phyloP scores from a whole-genome alignment of 495 filamentous ascomycete species.

The Aspergillus taichungensis region DNA sequence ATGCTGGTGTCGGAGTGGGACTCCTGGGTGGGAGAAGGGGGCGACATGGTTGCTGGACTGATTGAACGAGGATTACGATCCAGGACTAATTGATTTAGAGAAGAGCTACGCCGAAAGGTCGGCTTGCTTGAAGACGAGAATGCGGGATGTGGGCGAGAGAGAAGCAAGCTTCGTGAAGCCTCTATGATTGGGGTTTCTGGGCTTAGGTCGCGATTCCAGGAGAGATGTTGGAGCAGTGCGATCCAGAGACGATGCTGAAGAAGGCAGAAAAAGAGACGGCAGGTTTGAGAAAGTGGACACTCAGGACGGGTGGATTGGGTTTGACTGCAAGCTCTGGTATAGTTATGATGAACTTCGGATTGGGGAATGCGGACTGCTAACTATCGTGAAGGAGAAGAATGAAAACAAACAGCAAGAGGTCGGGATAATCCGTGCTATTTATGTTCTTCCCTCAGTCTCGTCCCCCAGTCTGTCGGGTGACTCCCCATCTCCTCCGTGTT shows the following conservation, averaged over 20 bases:
- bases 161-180: background rate
- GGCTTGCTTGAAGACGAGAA: constrained; percentile 12
- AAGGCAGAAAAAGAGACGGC: too few species aligned
- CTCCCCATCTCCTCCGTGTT: too few species aligned
- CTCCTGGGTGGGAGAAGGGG: constrained; percentile 11
- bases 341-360: too few species aligned
- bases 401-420: background rate
- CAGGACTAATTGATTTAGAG: constrained; percentile 11
- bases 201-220: background rate
- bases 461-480: background rate
- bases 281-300: too few species aligned
- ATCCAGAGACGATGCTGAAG: too few species aligned
- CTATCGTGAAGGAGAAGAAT: background rate
- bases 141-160: constrained; percentile 14
- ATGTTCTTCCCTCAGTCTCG: background rate
- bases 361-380: too few species aligned
- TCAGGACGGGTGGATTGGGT: too few species aligned
- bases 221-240: background rate
- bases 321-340: too few species aligned
- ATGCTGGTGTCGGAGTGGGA: constrained; percentile 8
- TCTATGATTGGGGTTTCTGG: background rate
- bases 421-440: background rate
- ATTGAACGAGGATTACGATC: constrained; percentile 9
- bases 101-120: background rate
- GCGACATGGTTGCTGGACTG: constrained; percentile 16